These are phyloP conservation scores for Adiantum capillusveneris DNA, from an alignment of 75 land plant species.

Conservation along the genomic window DNA sequence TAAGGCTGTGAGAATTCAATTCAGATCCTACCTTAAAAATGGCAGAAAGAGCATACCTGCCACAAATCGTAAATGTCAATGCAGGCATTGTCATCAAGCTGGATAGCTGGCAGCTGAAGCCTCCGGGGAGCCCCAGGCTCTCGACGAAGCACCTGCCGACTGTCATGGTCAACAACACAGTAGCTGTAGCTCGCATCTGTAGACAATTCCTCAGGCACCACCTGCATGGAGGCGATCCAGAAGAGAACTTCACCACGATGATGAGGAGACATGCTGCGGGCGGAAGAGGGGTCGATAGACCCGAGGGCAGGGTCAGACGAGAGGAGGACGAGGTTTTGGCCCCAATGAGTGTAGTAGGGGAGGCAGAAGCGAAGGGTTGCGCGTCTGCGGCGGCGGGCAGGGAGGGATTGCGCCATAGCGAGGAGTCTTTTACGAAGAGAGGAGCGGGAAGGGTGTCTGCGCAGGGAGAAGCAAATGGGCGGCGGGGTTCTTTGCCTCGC, in stretches of 20 bases:
- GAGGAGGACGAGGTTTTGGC: slow-evolving; percentile 64
- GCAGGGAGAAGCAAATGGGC: no score
- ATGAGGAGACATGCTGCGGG: slow-evolving; percentile 44
- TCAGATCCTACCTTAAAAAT: background rate
- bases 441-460: no score
- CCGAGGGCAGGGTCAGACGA: slow-evolving; percentile 77
- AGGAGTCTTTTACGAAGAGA: no score
- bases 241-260: slow-evolving; percentile 59
- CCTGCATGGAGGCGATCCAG: slow-evolving; percentile 49
- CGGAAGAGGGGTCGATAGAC: slow-evolving; percentile 57
- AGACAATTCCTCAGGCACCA: no score
- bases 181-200: slow-evolving; percentile 37
- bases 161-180: slow-evolving; percentile 67
- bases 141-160: slow-evolving; percentile 49
- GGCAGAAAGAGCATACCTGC: slow-evolving; percentile 48
- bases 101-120: slow-evolving; percentile 37
- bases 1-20: no score
- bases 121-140: slow-evolving; percentile 57
- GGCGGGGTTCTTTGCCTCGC: no score
- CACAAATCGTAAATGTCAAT: slow-evolving; percentile 79
- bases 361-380: slow-evolving; percentile 53
- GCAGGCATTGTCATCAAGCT: slow-evolving; percentile 37
- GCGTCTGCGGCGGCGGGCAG: slow-evolving; percentile 5
- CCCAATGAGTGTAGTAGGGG: slow-evolving; percentile 87
- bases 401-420: no score